Conservation (phyloP, 1,284 basidiomycete species). For the Austropuccinia psidii region DNA sequence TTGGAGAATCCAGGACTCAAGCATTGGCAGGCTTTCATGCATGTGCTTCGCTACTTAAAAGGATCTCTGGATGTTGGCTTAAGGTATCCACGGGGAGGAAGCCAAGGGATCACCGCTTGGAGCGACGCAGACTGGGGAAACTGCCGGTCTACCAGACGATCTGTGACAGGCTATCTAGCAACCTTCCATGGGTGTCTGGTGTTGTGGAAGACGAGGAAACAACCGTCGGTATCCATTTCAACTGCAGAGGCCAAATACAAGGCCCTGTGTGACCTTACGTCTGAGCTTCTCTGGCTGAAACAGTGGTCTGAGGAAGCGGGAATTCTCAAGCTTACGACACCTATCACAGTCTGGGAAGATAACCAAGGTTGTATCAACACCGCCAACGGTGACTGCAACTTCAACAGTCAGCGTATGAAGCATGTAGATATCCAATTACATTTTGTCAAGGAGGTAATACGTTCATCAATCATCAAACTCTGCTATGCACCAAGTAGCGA, state of each 20-base stretch:
- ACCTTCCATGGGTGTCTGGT: not conserved
- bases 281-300: not conserved
- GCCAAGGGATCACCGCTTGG: not conserved
- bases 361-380: too few relatives aligned
- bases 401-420: too few relatives aligned
- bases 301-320: not conserved
- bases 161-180: not conserved
- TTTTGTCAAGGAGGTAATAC: too few relatives aligned
- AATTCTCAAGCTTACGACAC: too few relatives aligned
- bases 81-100: not conserved
- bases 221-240: not conserved
- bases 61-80: not conserved
- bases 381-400: too few relatives aligned
- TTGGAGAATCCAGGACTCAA: not conserved
- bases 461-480: too few relatives aligned
- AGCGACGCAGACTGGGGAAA: slow-evolving; percentile 9
- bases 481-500: too few relatives aligned
- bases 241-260: slow-evolving; percentile 6
- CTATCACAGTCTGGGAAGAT: too few relatives aligned
- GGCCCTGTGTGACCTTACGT: not conserved
- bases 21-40: not conserved
- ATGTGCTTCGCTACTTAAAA: not conserved
- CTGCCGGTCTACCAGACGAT: not conserved
- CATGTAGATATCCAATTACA: too few relatives aligned
- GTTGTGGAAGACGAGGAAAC: not conserved